Percentiles rank a stretch among this genome's conserved stretches.
Evolutionary conservation across 225 moss, liverwort and hornwort species (phyloP).

Genomic region (Antitrichia curtipendula): DNA sequence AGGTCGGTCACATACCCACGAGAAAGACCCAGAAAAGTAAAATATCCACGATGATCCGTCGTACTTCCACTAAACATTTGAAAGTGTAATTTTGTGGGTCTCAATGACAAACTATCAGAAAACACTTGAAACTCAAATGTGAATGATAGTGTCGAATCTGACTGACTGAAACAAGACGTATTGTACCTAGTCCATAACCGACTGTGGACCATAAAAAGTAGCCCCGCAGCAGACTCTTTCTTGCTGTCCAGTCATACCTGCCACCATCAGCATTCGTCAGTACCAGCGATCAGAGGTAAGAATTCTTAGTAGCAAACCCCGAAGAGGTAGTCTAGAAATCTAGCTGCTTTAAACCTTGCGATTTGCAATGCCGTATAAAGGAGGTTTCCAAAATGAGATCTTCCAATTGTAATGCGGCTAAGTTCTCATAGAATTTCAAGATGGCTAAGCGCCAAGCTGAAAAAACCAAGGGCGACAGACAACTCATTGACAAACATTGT

Average conservation of each 20-base stretch:
- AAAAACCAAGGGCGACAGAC: background rate
- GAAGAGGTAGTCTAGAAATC: background rate
- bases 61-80: background rate
- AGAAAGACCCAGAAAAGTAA: background rate
- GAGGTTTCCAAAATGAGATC: background rate
- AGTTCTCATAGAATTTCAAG: background rate
- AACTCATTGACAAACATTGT: background rate
- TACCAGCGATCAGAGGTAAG: background rate
- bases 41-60: background rate
- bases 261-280: background rate
- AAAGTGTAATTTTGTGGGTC: background rate
- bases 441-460: background rate
- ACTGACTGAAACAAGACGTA: background rate
- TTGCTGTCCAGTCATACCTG: constrained; percentile 96
- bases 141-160: background rate
- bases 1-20: background rate
- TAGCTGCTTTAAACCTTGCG: background rate
- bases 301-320: background rate
- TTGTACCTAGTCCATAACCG: constrained; percentile 81
- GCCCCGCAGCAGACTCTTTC: constrained; percentile 63
- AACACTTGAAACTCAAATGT: background rate
- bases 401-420: background rate
- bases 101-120: background rate
- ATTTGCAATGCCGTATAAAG: background rate
- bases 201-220: constrained; percentile 86